Conservation (phyloP, 129 eudicot genomes). For the Flaveria ramosissima region DNA sequence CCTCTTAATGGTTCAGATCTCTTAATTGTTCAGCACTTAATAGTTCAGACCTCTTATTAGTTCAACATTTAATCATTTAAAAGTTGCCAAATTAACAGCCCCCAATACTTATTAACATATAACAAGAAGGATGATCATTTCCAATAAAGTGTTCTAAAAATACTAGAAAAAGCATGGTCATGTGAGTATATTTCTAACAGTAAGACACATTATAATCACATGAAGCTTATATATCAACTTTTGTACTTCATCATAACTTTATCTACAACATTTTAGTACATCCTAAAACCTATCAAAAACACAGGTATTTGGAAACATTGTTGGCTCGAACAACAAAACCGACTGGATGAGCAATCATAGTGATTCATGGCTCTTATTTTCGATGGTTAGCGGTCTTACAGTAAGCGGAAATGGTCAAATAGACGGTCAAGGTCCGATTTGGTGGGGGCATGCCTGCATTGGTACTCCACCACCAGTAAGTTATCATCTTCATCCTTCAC, state of each 20-base stretch:
- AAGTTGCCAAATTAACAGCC: too few relatives aligned
- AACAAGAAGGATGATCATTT: constrained; percentile 16
- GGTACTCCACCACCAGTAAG: constrained; percentile 44
- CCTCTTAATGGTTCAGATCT: too few relatives aligned
- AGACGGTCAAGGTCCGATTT: constrained; percentile 58
- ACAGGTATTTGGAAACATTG: constrained; percentile 57
- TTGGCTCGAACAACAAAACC: constrained; percentile 51
- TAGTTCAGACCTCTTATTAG: too few relatives aligned
- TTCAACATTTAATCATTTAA: too few relatives aligned
- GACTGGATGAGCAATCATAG: constrained; percentile 35
- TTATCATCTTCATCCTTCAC: background rate
- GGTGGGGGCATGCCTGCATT: constrained; percentile 62
- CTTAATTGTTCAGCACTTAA: too few relatives aligned
- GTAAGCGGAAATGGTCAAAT: constrained; percentile 53
- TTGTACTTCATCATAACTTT: constrained; percentile 8
- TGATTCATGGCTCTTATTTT: constrained; percentile 52
- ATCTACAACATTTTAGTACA: constrained; percentile 1
- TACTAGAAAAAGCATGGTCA: constrained; percentile 17
- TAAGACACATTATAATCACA: constrained; percentile 35
- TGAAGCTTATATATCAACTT: constrained; percentile 3
- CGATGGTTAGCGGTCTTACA: constrained; percentile 42
- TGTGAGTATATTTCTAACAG: constrained; percentile 21
- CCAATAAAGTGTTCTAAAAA: constrained; percentile 29
- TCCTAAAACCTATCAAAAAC: background rate
- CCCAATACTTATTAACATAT: background rate